Evolutionary conservation across 192 early-diverging fungal species (phyloP), one percentile per base, ranked within the genome.

Genomic region (Kappamyces sp.): DNA sequence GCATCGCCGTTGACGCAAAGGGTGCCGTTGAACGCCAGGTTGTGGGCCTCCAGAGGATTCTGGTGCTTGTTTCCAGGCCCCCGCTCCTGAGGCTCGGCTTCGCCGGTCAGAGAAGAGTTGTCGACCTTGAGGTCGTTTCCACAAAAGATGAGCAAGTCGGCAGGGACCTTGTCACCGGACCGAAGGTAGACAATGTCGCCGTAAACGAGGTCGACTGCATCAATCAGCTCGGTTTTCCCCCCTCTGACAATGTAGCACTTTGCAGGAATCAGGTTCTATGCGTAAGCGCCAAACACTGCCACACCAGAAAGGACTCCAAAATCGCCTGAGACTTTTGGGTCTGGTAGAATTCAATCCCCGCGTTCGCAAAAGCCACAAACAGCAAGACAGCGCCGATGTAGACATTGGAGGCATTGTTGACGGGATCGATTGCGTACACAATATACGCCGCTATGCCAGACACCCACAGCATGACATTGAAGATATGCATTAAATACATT

Each of bases 41-140:
- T 98, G 39, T 86, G 86, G 1, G 94, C 93, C 63, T 98, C 93
- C 42, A 98, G 81, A 33, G 89, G 91, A 67, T 85, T 98, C 62
- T 81, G 71, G 39, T 83, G 75, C 1, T 66, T 74, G 70, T 91
- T 94, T 2, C 62, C 61, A 0, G 70, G 29, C 1, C 33, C 60
- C 37, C 94, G 84, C 65, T 90, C 87, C 69, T 98, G 94, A 9
- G 94, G 91, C 54, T 96, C 94, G 1, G 90, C 83, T 73, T 98
- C 94, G 55, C 94, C 94, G 1, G 94, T 98, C 37, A 98, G 67
- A 7, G 91, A 93, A 4, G 93, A 94, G 77, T 96, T 96, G 79
- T 98, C 94, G 36, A 96, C 91, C 70, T 98, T 98, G 54, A 95
- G 73, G 43, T 98, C 94, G 15, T 77, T 85, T 55, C 82, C 75